These are phyloP conservation scores for Eimeria acervulina DNA, from an alignment of 169 alveolate species.

Conservation along the genomic window DNA sequence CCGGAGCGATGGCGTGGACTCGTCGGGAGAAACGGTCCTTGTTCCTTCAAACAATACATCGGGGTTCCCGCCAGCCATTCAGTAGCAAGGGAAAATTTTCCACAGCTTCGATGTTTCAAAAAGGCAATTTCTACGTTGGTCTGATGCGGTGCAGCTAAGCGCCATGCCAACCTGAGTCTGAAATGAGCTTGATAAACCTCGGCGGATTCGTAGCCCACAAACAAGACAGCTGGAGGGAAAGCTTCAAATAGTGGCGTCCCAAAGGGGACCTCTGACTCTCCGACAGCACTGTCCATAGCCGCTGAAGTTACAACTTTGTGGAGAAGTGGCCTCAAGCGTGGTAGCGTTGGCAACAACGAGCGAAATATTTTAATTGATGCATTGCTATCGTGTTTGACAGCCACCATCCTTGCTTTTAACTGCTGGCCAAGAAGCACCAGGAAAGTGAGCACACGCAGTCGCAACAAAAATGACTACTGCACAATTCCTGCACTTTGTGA, in stretches of 20 bases:
- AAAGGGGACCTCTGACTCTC: constrained; percentile 30
- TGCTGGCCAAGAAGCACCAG: constrained; percentile 4
- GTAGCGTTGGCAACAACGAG: constrained; percentile 39
- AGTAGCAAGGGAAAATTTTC: background rate
- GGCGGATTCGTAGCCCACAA: constrained; percentile 66
- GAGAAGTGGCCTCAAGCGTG: constrained; percentile 40
- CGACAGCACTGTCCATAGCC: background rate
- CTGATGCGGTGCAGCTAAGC: background rate
- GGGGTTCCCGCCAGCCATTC: background rate
- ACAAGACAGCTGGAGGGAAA: constrained; percentile 67
- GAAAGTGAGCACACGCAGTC: background rate
- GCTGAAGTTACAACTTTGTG: constrained; percentile 48
- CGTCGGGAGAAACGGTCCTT: constrained; percentile 76
- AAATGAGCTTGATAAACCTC: constrained; percentile 55
- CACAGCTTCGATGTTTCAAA: background rate
- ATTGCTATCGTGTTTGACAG: background rate
- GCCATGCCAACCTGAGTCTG: constrained; percentile 64
- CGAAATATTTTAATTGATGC: constrained; percentile 37
- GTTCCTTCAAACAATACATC: constrained; percentile 47
- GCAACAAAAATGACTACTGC: background rate
- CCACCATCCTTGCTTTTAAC: background rate
- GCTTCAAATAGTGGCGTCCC: constrained; percentile 73
- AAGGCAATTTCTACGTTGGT: background rate
- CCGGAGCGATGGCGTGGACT: constrained; percentile 61
- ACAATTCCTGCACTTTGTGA: background rate